phyloP scores from a whole-genome alignment of 805 yeast genomes.

The Komagataella phaffii region DNA sequence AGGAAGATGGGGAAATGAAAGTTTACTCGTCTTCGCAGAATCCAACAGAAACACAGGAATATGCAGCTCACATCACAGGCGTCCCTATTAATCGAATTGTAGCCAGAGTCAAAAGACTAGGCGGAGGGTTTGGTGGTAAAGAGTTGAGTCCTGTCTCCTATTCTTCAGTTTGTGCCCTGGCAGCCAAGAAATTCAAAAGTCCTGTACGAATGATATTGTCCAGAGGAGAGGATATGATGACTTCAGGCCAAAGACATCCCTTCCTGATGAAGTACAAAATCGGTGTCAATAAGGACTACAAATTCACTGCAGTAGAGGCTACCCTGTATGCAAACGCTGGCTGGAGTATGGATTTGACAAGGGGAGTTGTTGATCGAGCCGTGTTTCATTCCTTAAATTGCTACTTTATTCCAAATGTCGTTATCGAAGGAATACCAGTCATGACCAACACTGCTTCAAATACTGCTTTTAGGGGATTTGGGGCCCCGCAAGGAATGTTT shows the following conservation, averaged over 20 bases:
- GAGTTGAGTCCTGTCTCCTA: conserved; percentile 27
- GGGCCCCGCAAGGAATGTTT: conserved; percentile 37
- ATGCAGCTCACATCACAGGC: conserved; percentile 27
- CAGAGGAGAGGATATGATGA: conserved; percentile 30
- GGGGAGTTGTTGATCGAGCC: conserved; percentile 35
- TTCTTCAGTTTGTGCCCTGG: conserved; percentile 25
- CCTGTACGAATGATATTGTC: conserved; percentile 28
- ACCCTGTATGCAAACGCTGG: conserved; percentile 31
- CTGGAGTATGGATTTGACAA: conserved; percentile 32
- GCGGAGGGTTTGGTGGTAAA: conserved; percentile 40
- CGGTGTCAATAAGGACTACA: conserved; percentile 24
- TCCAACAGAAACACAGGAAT: conserved; percentile 29
- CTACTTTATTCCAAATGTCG: conserved; percentile 27
- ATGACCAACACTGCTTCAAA: conserved; percentile 31
- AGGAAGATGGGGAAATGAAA: conserved; percentile 32
- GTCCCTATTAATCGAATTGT: conserved; percentile 28
- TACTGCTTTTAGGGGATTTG: conserved; percentile 36
- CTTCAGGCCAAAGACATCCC: conserved; percentile 34
- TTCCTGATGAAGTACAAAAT: conserved; percentile 28
- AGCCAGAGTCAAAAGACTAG: conserved; percentile 26
- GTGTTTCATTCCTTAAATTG: conserved; percentile 28
- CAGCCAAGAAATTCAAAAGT: conserved; percentile 25
- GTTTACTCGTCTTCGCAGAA: conserved; percentile 29
- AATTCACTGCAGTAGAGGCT: conserved; percentile 25
- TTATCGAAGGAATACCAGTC: conserved; percentile 24